Evolutionary conservation across 1,284 basidiomycete genomes (phyloP).

Genomic region (Xanthoconium separans): DNA sequence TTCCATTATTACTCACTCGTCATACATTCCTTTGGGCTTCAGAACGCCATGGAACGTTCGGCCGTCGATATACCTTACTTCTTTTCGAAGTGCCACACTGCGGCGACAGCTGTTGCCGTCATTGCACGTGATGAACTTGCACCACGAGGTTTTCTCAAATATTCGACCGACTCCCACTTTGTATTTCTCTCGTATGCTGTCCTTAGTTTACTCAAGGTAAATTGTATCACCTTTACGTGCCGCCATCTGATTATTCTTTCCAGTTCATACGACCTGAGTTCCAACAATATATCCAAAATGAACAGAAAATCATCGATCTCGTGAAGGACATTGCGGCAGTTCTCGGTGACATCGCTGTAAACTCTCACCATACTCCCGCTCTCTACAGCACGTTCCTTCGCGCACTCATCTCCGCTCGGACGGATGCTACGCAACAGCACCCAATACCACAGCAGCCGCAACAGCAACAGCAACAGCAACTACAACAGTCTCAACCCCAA

Average conservation of each 20-base stretch:
- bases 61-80: constrained; percentile 81
- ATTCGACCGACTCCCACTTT: constrained; percentile 89
- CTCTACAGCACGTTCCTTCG: constrained; percentile 86
- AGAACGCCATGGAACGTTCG: constrained; percentile 84
- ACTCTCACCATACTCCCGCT: constrained; percentile 78
- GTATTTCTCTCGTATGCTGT: constrained; percentile 90
- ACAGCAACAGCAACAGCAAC: constrained; percentile 9
- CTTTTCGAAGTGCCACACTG: constrained; percentile 79
- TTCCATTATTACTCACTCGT: constrained; percentile 85
- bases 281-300: constrained; percentile 71
- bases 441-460: constrained; percentile 3
- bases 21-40: constrained; percentile 92
- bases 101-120: constrained; percentile 69
- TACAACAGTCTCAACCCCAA: constrained; percentile 19
- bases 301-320: constrained; percentile 67
- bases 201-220: constrained; percentile 82
- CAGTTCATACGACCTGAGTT: constrained; percentile 84
- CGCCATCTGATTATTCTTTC: constrained; percentile 9
- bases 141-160: constrained; percentile 75
- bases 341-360: constrained; percentile 73
- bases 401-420: constrained; percentile 68
- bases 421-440: constrained; percentile 38
- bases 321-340: constrained; percentile 81
- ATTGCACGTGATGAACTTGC: constrained; percentile 75
- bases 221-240: constrained; percentile 16